Base-by-base conservation (phyloP, 2,329 filamentous ascomycete species). In the Ceratocystis eucalypticola region DNA sequence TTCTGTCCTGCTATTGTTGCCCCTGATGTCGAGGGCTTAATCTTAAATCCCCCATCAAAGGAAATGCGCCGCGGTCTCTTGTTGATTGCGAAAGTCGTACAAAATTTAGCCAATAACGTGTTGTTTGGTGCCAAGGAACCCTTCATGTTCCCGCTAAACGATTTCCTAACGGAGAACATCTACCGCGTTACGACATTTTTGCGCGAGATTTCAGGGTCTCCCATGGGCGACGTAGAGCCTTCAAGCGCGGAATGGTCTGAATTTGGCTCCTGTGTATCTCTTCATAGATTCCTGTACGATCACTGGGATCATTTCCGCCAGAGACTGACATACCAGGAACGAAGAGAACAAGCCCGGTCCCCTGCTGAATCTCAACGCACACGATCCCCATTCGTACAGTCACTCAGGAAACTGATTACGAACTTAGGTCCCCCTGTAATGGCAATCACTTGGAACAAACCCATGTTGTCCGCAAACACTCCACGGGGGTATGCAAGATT, bases 1-100 rank as follows among this genome's bases (percentile, higher is more conserved):
- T 88, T 88, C 72, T 88, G 86, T 69, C 86, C 86, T 6, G 86
- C 86, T 30, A 88, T 88, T 65, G 86, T 88, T 17, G 84, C 86
- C 1, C 86, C 86, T 0, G 85, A 88, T 71, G 81, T 80, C 1
- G 86, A 88, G 71, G 84, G 84, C 1, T 76, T 88, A n/a, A 83
- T 88, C 20, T 76, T 79, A 17, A 77, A 77, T 1, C 71, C 82
- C 2, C 85, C 85, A 5, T 85, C 85, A 1, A 88, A 87, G 72
- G 85, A 87, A 70, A 86, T 88, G 82, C 80, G 86, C 20, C 80
- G 86, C 65, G 85, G 86, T 3, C 77, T 88, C 5, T 77, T 88
- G 37, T 78, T 88, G 41, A 88, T 88, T 70, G 85, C 86, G 62
- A 88, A 88, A 72, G 82, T 88, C 67, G 82, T 88, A 25, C 86